phyloP scores from a whole-genome alignment of 1,284 basidiomycete species.

The Irpex sp. region DNA sequence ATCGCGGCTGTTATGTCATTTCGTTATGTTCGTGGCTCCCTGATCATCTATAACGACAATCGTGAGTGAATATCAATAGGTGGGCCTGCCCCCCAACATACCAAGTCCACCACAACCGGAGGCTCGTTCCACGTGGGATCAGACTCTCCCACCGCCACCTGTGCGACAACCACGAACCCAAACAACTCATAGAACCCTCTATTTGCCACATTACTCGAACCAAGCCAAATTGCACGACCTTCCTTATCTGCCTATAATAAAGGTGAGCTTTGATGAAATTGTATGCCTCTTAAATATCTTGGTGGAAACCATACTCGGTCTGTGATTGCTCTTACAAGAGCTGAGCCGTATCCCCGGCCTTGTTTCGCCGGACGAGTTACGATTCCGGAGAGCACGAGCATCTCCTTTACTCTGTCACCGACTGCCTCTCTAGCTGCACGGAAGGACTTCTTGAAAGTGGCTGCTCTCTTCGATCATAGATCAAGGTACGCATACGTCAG shows the following conservation, averaged over 20 bases:
- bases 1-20: too few relatives aligned
- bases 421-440: background rate
- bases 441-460: too few relatives aligned
- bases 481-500: too few relatives aligned
- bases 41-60: background rate
- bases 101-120: conserved; percentile 4
- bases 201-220: conserved; percentile 12
- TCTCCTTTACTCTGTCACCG: background rate
- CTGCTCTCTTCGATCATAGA: too few relatives aligned
- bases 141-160: conserved; percentile 5
- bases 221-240: conserved; percentile 4
- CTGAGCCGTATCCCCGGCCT: conserved; percentile 5
- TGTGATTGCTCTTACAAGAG: background rate
- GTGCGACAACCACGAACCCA: conserved; percentile 3
- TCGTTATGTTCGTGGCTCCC: background rate
- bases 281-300: too few relatives aligned
- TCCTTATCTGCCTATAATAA: conserved; percentile 5
- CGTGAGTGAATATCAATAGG: background rate
- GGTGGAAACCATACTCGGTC: background rate
- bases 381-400: background rate
- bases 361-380: conserved; percentile 1
- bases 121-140: conserved; percentile 10
- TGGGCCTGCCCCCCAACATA: background rate
- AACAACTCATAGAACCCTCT: conserved; percentile 9
- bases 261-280: background rate